phyloP scores from a whole-genome alignment of 306 rosid species.

The Citrullus amarus region DNA sequence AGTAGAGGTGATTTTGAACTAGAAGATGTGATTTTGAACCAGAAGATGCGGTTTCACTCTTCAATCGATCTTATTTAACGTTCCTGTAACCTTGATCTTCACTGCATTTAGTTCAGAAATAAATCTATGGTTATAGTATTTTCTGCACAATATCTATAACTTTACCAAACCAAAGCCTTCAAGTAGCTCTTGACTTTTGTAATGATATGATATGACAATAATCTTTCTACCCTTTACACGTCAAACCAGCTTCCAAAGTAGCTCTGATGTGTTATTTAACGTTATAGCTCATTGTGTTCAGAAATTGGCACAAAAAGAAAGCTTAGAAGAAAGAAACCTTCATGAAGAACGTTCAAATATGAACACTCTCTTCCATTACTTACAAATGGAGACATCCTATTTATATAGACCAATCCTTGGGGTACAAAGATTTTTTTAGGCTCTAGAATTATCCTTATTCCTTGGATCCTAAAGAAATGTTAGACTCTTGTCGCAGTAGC shows the following conservation, averaged over 20 bases:
- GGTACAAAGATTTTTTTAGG: too few relatives aligned
- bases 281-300: neutral
- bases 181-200: neutral
- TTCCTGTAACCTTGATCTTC: neutral
- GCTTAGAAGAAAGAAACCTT: too few relatives aligned
- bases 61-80: neutral
- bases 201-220: neutral
- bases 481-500: too few relatives aligned
- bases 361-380: too few relatives aligned
- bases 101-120: slow-evolving; percentile 1
- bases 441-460: too few relatives aligned
- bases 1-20: neutral
- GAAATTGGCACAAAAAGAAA: too few relatives aligned
- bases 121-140: neutral
- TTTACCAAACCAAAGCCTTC: neutral
- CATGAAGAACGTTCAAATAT: too few relatives aligned
- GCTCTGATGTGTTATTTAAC: neutral
- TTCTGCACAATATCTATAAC: neutral
- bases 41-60: neutral
- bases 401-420: too few relatives aligned
- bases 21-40: neutral
- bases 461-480: too few relatives aligned
- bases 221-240: neutral
- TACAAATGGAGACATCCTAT: too few relatives aligned
- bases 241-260: neutral